phyloP scores from a whole-genome alignment of 805 yeast genomes.

The Candida germanica region DNA sequence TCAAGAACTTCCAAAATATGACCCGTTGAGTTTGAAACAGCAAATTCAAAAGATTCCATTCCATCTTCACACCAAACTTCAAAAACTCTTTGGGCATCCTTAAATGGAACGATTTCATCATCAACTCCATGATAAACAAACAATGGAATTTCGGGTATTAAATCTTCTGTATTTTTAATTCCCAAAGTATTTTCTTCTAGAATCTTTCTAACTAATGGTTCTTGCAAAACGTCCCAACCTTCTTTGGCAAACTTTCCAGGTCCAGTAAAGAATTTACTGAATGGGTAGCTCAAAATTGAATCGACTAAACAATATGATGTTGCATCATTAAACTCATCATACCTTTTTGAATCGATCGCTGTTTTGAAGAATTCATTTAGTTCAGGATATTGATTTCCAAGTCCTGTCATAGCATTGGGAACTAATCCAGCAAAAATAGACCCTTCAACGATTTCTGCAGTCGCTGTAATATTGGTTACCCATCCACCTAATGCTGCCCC shows the following conservation, averaged over 20 bases:
- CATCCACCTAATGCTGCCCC: constrained; percentile 36
- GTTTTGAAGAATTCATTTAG: constrained; percentile 5
- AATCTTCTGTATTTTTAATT: constrained; percentile 10
- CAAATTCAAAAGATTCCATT: constrained; percentile 26
- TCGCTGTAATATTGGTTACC: constrained; percentile 26
- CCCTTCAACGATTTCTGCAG: constrained; percentile 23
- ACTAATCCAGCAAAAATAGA: constrained; percentile 24
- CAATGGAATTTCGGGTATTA: constrained; percentile 22
- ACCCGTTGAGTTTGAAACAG: constrained; percentile 21
- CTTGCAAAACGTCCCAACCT: constrained; percentile 15
- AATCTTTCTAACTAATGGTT: constrained; percentile 12
- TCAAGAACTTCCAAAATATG: constrained; percentile 21
- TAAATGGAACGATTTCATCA: constrained; percentile 23
- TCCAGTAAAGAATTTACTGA: constrained; percentile 9
- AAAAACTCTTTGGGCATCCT: constrained; percentile 20
- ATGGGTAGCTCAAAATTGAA: constrained; percentile 11
- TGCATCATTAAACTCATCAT: background rate
- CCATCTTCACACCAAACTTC: constrained; percentile 28
- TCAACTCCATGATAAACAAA: constrained; percentile 21
- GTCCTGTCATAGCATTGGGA: constrained; percentile 25
- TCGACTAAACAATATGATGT: constrained; percentile 4
- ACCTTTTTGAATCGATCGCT: constrained; percentile 1
- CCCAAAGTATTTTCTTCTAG: constrained; percentile 22
- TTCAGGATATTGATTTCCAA: constrained; percentile 26
- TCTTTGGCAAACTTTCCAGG: constrained; percentile 6